A percentile compares a stretch with the other conserved stretches of the same genome.
These are phyloP conservation scores for Tritrichomonas musculus DNA, from an alignment of 208 protist genomes.

Conservation along the genomic window DNA sequence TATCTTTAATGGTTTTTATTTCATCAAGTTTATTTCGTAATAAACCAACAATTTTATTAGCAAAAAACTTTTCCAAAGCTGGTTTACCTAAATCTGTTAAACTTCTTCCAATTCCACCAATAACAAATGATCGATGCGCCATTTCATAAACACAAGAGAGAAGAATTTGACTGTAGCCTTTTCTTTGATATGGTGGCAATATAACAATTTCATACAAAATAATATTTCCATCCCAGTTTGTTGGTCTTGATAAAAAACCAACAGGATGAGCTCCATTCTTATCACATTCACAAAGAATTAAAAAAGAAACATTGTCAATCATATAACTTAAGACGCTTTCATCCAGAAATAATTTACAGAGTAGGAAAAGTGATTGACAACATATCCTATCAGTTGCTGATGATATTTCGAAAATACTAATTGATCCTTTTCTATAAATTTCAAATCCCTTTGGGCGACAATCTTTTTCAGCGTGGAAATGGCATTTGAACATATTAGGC, in stretches of 20 bases:
- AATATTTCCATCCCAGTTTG: not conserved
- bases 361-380: constrained; percentile 87
- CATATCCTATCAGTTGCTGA: not conserved
- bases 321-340: constrained; percentile 98
- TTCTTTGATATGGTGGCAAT: not conserved
- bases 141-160: constrained; percentile 96
- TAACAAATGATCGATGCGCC: constrained; percentile 78
- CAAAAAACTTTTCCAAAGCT: too few species aligned
- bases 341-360: constrained; percentile 97
- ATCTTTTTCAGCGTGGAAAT: not conserved
- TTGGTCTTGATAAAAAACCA: constrained; percentile 89
- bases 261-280: constrained; percentile 76
- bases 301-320: constrained; percentile 97
- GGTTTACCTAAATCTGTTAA: constrained; percentile 86
- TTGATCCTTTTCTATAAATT: not conserved
- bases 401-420: not conserved
- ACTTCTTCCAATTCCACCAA: constrained; percentile 95
- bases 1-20: too few species aligned
- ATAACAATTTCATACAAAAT: not conserved
- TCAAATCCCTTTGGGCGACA: not conserved
- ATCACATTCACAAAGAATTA: constrained; percentile 84
- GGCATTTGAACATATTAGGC: not conserved
- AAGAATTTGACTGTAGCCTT: constrained; percentile 90
- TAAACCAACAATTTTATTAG: too few species aligned
- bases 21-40: too few species aligned